Evolutionary conservation across 164 flowering plant genomes (phyloP).

Genomic region (Tetrastigma voinierianum): DNA sequence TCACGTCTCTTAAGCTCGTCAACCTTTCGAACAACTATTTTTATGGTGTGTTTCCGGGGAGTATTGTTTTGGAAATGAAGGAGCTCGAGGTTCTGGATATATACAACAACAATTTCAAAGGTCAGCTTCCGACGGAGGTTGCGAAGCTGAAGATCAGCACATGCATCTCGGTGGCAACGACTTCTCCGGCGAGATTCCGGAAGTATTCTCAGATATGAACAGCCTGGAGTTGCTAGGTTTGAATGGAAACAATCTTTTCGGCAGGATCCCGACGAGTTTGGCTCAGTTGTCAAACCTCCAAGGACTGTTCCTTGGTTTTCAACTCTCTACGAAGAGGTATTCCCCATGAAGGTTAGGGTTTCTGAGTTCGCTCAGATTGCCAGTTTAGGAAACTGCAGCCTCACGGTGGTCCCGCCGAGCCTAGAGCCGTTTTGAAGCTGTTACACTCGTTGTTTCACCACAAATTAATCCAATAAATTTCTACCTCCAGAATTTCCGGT

Average conservation of each 20-base stretch:
- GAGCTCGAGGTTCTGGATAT: constrained; percentile 59
- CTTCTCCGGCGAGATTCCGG: constrained; percentile 72
- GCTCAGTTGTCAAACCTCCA: constrained; percentile 34
- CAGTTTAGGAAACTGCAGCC: constrained; percentile 55
- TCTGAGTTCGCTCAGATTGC: constrained; percentile 32
- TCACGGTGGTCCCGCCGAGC: constrained; percentile 68
- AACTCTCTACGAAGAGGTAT: constrained; percentile 47
- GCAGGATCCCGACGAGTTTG: constrained; percentile 54
- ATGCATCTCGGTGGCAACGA: constrained; percentile 71
- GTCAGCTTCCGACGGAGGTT: constrained; percentile 44
- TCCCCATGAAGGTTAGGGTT: constrained; percentile 65
- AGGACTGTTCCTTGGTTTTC: constrained; percentile 40
- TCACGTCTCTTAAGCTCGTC: constrained; percentile 48
- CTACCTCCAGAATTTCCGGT: constrained; percentile 64
- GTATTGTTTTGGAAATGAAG: constrained; percentile 23
- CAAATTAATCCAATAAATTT: constrained; percentile 63
- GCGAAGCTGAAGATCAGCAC: constrained; percentile 34
- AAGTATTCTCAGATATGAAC: constrained; percentile 42
- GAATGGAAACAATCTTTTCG: constrained; percentile 55
- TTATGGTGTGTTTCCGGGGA: constrained; percentile 44
- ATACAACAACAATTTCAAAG: constrained; percentile 74
- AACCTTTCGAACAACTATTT: constrained; percentile 72
- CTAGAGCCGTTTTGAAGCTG: constrained; percentile 46
- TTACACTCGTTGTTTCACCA: constrained; percentile 62
- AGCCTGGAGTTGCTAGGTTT: constrained; percentile 58